Conservation (phyloP, 441 rosid species). For the Gossypium schwendimanii region DNA sequence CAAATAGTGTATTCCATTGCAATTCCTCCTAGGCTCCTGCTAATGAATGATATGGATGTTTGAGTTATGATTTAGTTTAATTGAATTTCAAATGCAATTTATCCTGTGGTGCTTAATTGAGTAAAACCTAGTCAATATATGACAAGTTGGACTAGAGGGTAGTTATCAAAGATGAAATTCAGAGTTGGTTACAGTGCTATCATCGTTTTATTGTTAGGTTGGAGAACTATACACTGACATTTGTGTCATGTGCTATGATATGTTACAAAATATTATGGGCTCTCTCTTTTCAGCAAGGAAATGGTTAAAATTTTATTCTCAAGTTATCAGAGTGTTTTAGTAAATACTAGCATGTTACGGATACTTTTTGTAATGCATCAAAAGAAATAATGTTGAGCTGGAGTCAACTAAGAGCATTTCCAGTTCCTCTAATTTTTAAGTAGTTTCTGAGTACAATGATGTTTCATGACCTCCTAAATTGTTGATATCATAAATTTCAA, state of each 20-base stretch:
- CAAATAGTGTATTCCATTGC: neutral
- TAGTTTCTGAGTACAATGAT: neutral
- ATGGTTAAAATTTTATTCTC: neutral
- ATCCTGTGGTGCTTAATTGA: neutral
- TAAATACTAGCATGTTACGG: neutral
- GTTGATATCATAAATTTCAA: neutral
- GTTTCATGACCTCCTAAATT: neutral
- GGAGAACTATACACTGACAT: neutral
- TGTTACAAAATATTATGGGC: too few relatives aligned
- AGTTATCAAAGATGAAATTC: neutral
- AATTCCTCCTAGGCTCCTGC: neutral
- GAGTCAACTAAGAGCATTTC: neutral
- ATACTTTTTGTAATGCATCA: neutral
- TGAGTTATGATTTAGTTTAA: neutral
- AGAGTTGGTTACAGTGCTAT: neutral
- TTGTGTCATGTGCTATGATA: too few relatives aligned
- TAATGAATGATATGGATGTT: neutral
- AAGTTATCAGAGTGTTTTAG: neutral
- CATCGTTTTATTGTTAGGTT: neutral
- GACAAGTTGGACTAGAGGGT: neutral
- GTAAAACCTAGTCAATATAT: neutral
- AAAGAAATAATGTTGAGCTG: neutral
- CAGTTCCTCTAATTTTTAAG: neutral
- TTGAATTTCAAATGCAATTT: neutral
- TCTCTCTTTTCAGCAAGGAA: too few relatives aligned